Evolutionary conservation across 2,329 filamentous ascomycete species (phyloP), one percentile per base, ranked within the genome.

Genomic region (Zalaria obscura): DNA sequence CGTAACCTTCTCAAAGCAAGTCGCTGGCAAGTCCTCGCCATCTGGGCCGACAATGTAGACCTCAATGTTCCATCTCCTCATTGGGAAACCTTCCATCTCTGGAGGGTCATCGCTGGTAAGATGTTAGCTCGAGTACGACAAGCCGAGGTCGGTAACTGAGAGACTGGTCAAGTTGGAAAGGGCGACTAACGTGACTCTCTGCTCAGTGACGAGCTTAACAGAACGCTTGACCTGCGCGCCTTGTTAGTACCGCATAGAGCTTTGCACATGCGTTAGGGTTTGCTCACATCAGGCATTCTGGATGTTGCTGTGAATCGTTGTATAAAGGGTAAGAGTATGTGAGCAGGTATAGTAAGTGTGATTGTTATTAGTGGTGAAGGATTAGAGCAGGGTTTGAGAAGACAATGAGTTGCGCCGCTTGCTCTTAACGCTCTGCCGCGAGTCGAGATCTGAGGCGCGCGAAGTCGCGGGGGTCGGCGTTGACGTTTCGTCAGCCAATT

Each of bases 131-230:
- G 18, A 18, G 18, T 18, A 18, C 18, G 18, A 18, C 18, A 18
- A 18, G 18, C 18, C 18, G 18, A 18, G 18, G 18, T 18, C 18
- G 18, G 18, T 18, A 18, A 18, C 18, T 18, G 18, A 18, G 18
- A 18, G 18, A 18, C 18, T 18, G 18, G 18, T 18, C 18, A 18
- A 18, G 18, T 18, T 18, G 18, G 18, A 18, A 6, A 10, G 25
- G 33, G 45, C 37, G 25, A 75, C 81, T 65, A 76, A 93, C 86
- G 87, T 83, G 64, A 87, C 75, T 59, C 79, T 75, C 65, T 96
- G 89, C 68, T 91, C 80, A 40, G 91, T 96, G 52, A 95, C 75
- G 67, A 98, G 77, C 75, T 89, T 93, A 65, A 98, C 73, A 58
- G 78, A 83, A 57, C 91, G 78, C 75, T 95, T 83, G 55, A 80